A percentile compares a stretch with the other conserved stretches of the same genome.
phyloP scores from a whole-genome alignment of 1,284 basidiomycete species.

The Anthracocystis setariae region DNA sequence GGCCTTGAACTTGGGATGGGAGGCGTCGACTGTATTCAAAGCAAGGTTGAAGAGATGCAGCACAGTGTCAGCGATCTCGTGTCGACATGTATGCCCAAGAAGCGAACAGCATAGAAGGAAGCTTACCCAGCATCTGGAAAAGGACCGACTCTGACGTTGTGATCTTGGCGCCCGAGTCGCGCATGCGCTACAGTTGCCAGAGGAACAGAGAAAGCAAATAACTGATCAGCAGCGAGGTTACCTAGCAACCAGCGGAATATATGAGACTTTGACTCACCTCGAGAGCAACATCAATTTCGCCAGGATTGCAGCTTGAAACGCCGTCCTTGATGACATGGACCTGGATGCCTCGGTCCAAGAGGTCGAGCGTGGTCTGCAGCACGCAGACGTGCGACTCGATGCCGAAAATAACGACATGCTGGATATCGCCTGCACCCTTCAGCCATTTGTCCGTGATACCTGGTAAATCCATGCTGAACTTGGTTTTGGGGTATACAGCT shows the following conservation, averaged over 20 bases:
- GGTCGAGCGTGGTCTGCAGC: constrained; percentile 80
- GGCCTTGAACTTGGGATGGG: constrained; percentile 77
- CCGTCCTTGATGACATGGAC: constrained; percentile 83
- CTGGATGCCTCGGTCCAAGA: constrained; percentile 73
- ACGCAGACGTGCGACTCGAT: constrained; percentile 91
- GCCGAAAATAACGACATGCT: constrained; percentile 80
- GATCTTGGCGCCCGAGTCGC: constrained; percentile 79
- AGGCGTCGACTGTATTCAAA: constrained; percentile 71
- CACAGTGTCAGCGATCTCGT: not conserved
- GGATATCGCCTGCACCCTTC: constrained; percentile 68
- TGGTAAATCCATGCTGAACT: constrained; percentile 84
- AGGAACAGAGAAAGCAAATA: not conserved
- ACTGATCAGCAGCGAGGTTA: not conserved
- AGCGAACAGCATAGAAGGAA: not conserved
- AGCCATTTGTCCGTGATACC: constrained; percentile 74
- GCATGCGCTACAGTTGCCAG: constrained; percentile 71
- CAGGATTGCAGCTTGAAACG: constrained; percentile 79
- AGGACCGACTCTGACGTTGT: constrained; percentile 83
- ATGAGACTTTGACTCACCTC: constrained; percentile 69
- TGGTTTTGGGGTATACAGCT: constrained; percentile 76
- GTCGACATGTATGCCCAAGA: too few relatives aligned
- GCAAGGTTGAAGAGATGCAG: not conserved
- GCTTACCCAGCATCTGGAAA: constrained; percentile 75
- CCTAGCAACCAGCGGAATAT: not conserved
- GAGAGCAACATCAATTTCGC: constrained; percentile 70